phyloP scores from a whole-genome alignment of 805 yeast species.

The Kodamaea kaohsiungensis region DNA sequence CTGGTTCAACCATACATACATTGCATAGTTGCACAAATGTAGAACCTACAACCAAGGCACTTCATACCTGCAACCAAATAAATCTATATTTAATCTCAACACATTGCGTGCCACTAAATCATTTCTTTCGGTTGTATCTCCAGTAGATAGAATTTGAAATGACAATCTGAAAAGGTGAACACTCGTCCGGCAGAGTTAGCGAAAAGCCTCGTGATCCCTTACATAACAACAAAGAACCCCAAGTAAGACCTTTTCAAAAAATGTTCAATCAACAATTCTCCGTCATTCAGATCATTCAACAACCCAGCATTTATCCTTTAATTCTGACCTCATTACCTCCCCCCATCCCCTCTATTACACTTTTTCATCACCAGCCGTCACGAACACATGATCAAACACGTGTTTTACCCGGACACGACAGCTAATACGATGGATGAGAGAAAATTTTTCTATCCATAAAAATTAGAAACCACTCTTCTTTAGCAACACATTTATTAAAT shows the following conservation, averaged over 20 bases:
- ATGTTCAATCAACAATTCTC: not conserved
- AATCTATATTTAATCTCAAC: not conserved
- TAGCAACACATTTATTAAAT: constrained; percentile 13
- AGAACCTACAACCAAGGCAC: not conserved
- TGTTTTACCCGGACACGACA: constrained; percentile 6
- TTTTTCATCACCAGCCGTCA: not conserved
- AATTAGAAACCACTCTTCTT: not conserved
- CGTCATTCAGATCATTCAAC: not conserved
- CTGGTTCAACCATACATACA: not conserved
- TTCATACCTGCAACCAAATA: not conserved
- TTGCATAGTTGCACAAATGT: not conserved
- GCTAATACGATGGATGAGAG: constrained; percentile 15
- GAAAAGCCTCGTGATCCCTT: too few relatives aligned
- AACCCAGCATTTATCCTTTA: not conserved
- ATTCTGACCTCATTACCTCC: not conserved
- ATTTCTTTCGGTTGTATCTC: too few relatives aligned
- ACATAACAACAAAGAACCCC: not conserved
- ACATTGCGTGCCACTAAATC: too few relatives aligned
- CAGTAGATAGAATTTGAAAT: not conserved
- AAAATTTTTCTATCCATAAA: constrained; percentile 14
- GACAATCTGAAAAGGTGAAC: not conserved
- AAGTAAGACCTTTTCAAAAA: not conserved
- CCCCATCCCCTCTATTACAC: constrained; percentile 5
- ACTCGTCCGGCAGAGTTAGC: not conserved
- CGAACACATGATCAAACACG: constrained; percentile 10